Conservation (phyloP, 108 stramenopile genomes). For the Thalassiosira profunda region DNA sequence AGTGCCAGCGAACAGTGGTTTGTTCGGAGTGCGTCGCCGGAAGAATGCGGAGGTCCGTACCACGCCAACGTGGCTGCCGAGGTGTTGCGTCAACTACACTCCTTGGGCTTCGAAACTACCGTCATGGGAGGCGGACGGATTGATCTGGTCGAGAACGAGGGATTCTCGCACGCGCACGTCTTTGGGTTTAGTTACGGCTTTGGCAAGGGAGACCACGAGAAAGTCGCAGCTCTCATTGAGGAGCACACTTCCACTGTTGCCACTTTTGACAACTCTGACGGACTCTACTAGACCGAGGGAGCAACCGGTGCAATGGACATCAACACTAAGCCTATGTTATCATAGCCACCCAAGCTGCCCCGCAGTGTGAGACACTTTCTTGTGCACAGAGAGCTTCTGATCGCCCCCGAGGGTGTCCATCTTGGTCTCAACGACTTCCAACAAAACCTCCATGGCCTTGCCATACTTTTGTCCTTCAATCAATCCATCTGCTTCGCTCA, state of each 20-base stretch:
- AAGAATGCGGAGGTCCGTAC: conserved; percentile 76
- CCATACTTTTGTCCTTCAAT: conserved; percentile 15
- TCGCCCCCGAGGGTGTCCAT: conserved; percentile 16
- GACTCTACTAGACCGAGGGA: conserved; percentile 23
- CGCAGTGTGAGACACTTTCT: conserved; percentile 26
- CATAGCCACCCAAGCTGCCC: conserved; percentile 36
- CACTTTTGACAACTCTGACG: conserved; percentile 34
- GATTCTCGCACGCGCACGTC: conserved; percentile 41
- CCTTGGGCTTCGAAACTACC: conserved; percentile 39
- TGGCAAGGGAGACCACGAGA: conserved; percentile 43
- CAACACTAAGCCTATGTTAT: too few relatives aligned
- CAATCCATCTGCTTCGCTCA: conserved; percentile 27
- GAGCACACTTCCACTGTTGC: conserved; percentile 15
- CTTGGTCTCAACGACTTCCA: conserved; percentile 29
- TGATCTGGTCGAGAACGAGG: conserved; percentile 40
- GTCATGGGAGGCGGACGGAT: conserved; percentile 82
- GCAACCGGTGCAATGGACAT: too few relatives aligned
- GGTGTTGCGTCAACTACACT: conserved; percentile 48
- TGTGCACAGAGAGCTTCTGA: conserved; percentile 30
- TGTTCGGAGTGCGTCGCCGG: conserved; percentile 71
- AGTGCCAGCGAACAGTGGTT: conserved; percentile 42
- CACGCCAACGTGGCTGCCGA: conserved; percentile 78
- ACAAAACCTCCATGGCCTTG: conserved; percentile 32
- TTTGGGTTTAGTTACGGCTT: conserved; percentile 76
- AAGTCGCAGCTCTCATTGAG: conserved; percentile 34